Evolutionary conservation across 768 basidiomycete genomes (phyloP), one percentile per base, ranked within the genome.

Genomic region (Tephrocybe sp.): DNA sequence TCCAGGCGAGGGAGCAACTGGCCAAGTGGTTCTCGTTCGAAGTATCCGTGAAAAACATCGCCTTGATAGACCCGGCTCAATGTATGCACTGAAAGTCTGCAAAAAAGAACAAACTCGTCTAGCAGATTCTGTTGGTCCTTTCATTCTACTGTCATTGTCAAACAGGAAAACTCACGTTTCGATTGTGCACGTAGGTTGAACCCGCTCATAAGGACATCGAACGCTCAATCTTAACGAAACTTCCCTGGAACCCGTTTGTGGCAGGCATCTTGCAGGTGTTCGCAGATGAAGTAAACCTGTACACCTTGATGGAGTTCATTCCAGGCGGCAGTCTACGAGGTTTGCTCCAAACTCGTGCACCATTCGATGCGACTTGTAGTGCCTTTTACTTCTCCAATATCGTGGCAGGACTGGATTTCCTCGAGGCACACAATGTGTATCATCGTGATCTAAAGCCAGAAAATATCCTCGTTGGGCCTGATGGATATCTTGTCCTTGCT

Each of bases 391-490:
- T 74, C 54, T 65, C 74, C 21, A 83, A 83, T 54, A 73, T 83
- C 34, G 69, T 72, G 10, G 70, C 71, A 36, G 82, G 68, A 11
- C 57, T 84, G 23, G 65, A 71, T 11, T 79, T 77, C 56, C 59
- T 84, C 1, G 73, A 78, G 45, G 47, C 50, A 0, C 60, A 71
- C 8, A 67, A 65, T n/a, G 64, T 82, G 42, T 68, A 73, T 6
- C 80, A 83, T 49, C 71, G 79, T 16, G 80, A 84, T 57, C 47
- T 84, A 16, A 83, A 83, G 57, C 80, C 82, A 1, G 74, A 73
- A 16, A 83, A 83, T 42, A 71, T 84, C 41, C 69, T 84, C 43
- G 49, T 84, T 49, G 79, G 77, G 36, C 56, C 68, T 2, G 78
- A 80, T 57, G 82, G 82, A 21, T 84, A 84, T 55, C 66, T 83